A percentile compares a stretch with the other conserved stretches of the same genome.
These are phyloP conservation scores for Calonectria crousiana DNA, from an alignment of 2,329 filamentous ascomycete species.

Conservation along the genomic window DNA sequence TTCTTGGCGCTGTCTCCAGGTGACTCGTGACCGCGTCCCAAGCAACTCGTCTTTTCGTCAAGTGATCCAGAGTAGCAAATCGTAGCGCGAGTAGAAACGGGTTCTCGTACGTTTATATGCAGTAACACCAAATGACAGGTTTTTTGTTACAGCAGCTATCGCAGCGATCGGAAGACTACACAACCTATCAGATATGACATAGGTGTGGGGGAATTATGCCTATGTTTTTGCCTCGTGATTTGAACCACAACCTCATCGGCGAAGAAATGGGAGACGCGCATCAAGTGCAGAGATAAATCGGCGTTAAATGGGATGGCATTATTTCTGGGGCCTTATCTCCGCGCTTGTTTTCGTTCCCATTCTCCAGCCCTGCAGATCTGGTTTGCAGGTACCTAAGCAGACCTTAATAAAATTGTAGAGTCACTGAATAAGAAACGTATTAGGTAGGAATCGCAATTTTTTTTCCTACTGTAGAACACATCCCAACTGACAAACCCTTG, in stretches of 20 bases:
- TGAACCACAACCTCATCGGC: not conserved
- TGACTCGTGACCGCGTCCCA: slow-evolving; percentile 76
- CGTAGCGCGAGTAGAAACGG: slow-evolving; percentile 74
- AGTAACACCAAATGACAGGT: slow-evolving; percentile 27
- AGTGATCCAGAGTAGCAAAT: slow-evolving; percentile 73
- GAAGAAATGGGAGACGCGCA: not conserved
- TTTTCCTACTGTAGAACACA: too few species aligned
- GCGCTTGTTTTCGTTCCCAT: not conserved
- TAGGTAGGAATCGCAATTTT: too few species aligned
- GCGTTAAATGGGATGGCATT: not conserved
- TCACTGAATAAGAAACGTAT: too few species aligned
- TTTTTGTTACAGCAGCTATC: slow-evolving; percentile 63
- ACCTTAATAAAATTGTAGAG: too few species aligned
- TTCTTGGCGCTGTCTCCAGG: slow-evolving; percentile 75
- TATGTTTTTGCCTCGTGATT: not conserved
- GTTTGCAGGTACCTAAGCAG: too few species aligned
- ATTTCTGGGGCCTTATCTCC: not conserved
- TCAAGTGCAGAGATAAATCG: not conserved
- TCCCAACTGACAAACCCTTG: too few species aligned
- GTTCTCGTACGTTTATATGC: slow-evolving; percentile 67
- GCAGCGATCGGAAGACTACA: slow-evolving; percentile 2
- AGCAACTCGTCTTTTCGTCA: slow-evolving; percentile 68
- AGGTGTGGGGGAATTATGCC: not conserved
- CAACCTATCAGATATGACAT: not conserved
- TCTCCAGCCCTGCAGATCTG: not conserved